phyloP scores from a whole-genome alignment of 106 monocot species.

The Platanthera guangdongensis region DNA sequence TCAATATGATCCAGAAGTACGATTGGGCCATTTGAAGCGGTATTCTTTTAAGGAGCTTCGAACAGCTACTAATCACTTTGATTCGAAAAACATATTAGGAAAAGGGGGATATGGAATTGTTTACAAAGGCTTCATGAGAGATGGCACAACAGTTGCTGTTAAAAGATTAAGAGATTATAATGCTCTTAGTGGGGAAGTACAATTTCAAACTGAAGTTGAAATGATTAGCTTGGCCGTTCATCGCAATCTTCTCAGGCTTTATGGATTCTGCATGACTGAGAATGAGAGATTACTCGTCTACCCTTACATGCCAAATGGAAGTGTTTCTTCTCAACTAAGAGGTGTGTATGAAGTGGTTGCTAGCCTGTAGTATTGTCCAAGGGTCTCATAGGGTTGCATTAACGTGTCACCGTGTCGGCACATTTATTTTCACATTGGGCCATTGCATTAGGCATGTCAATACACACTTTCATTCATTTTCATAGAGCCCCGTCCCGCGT shows the following conservation, averaged over 20 bases:
- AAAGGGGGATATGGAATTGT: conserved; percentile 52
- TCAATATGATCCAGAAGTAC: conserved; percentile 48
- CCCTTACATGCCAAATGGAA: conserved; percentile 58
- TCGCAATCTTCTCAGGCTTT: conserved; percentile 40
- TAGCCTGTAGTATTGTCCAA: not conserved
- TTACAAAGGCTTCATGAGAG: conserved; percentile 39
- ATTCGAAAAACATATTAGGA: conserved; percentile 42
- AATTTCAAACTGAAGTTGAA: conserved; percentile 19
- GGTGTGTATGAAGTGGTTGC: conserved; percentile 9
- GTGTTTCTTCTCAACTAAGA: conserved; percentile 41
- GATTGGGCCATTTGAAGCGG: conserved; percentile 38
- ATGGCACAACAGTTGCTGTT: conserved; percentile 46
- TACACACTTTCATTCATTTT: too few relatives aligned
- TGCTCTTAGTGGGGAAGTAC: conserved; percentile 36
- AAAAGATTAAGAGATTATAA: conserved; percentile 46
- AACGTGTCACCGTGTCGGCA: too few relatives aligned
- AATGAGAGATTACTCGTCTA: conserved; percentile 47
- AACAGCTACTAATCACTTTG: conserved; percentile 43
- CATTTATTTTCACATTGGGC: too few relatives aligned
- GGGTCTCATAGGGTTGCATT: too few relatives aligned
- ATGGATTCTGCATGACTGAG: conserved; percentile 39
- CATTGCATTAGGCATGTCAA: too few relatives aligned
- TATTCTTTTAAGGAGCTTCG: conserved; percentile 48
- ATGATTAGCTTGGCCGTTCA: conserved; percentile 51
- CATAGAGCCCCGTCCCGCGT: too few relatives aligned